Evolutionary conservation across 192 early-diverging fungal genomes (phyloP).

Genomic region (Rhizophagus sp.): DNA sequence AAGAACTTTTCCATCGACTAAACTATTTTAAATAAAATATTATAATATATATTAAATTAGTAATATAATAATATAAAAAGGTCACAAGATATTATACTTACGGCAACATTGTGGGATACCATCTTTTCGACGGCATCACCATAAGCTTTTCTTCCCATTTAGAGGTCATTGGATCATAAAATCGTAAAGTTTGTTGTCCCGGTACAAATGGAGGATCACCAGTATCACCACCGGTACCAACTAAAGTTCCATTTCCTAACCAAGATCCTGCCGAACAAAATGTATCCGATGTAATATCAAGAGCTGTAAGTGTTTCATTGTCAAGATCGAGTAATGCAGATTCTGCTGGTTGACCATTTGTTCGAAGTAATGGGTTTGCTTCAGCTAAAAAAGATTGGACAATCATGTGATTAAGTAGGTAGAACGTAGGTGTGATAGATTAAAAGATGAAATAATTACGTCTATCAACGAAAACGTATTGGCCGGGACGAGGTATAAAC

Average conservation of each 20-base stretch:
- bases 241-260: constrained; percentile 51
- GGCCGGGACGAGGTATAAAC: neutral
- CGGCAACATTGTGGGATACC: neutral
- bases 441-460: neutral
- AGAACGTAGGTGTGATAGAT: neutral
- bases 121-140: neutral
- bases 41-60: no score
- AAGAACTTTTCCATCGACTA: constrained; percentile 48
- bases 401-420: neutral
- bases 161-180: neutral
- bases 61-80: no score
- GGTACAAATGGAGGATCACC: constrained; percentile 19
- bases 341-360: neutral
- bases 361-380: neutral
- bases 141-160: neutral
- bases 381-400: neutral
- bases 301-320: neutral
- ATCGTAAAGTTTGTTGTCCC: neutral
- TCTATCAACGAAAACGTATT: neutral
- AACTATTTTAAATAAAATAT: neutral
- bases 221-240: constrained; percentile 50
- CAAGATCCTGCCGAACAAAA: constrained; percentile 46
- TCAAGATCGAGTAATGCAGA: neutral
- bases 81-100: neutral
- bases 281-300: constrained; percentile 37